A percentile compares a stretch with the other conserved stretches of the same genome.
Evolutionary conservation across 768 basidiomycete species (phyloP).

Genomic region (Aureoboletus auriporus): DNA sequence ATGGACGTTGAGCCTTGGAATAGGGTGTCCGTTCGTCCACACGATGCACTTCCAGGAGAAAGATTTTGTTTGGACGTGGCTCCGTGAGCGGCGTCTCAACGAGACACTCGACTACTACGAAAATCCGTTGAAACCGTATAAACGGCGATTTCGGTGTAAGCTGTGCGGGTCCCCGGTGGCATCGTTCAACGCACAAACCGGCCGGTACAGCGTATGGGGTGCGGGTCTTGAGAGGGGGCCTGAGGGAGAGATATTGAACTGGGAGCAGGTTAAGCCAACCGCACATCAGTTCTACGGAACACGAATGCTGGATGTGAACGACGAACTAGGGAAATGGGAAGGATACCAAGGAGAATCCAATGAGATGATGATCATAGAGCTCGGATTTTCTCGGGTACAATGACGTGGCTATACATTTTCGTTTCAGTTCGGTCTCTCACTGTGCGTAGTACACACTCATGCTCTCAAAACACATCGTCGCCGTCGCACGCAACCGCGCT

Average conservation of each 20-base stretch:
- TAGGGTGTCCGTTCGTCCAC: slow-evolving; percentile 52
- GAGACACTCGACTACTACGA: slow-evolving; percentile 43
- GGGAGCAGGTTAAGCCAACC: slow-evolving; percentile 57
- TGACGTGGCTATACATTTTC: slow-evolving; percentile 15
- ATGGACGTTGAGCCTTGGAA: not conserved
- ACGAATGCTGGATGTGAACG: slow-evolving; percentile 51
- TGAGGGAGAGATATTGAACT: slow-evolving; percentile 45
- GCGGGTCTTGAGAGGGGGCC: slow-evolving; percentile 50
- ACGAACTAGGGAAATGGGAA: slow-evolving; percentile 59
- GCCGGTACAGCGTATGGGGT: slow-evolving; percentile 57
- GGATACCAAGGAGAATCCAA: slow-evolving; percentile 60
- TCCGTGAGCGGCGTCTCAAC: slow-evolving; percentile 24
- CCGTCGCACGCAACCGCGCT: slow-evolving; percentile 58
- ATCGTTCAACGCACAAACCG: slow-evolving; percentile 46
- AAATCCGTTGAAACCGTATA: slow-evolving; percentile 50
- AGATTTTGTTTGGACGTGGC: slow-evolving; percentile 49
- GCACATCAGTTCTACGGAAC: slow-evolving; percentile 64
- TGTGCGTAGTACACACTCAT: slow-evolving; percentile 29
- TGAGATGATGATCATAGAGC: too few relatives aligned
- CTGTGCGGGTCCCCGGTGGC: slow-evolving; percentile 53
- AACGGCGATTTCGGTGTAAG: slow-evolving; percentile 61
- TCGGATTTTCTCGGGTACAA: slow-evolving; percentile 21
- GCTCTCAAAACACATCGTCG: slow-evolving; percentile 69
- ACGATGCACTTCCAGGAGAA: slow-evolving; percentile 52
- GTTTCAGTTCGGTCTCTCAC: not conserved